Evolutionary conservation across 768 basidiomycete genomes (phyloP), one percentile per base, ranked within the genome.

Genomic region (Udeniomyces megalosporus): DNA sequence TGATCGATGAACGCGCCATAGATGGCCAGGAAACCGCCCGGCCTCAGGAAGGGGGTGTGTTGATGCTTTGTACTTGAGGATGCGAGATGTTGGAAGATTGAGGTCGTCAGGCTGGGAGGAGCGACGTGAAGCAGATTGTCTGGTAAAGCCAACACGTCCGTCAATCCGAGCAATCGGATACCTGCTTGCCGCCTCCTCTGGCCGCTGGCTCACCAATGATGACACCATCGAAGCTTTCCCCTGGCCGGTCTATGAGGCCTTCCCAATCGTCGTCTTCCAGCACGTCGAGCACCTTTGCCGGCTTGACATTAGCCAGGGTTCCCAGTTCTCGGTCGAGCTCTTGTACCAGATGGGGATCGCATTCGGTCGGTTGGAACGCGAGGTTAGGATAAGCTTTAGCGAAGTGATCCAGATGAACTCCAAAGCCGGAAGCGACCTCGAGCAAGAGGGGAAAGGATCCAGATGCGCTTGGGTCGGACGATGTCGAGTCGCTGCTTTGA

Each of bases 371-470:
- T 22, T 31, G 42, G 31, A 62, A 62, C 4, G 22, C 26, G 28
- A 55, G 11, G 2, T 46, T 32, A 12, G 61, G 61, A 44, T 62
- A 38, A 3, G 44, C 45, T 20, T 22, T 3, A 7, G 61, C 61
- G 38, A 55, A 35, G 51, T 55, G 44, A 22, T 48, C 28, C 28
- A 59, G 5, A 29, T 62, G 61, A 14, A 38, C 54, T 20, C 61
- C 61, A 10, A 62, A 52, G 11, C 61, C 61, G 20, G 52, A 55
- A n/a, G 61, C 61, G n/a, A 62, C 12, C 44, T 62, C 61, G 29
- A 62, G 61, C 26, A 62, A 26, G 48, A 26, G 48, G 3, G 35
- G 54, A 56, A 24, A n/a, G n/a, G n/a, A n/a, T n/a, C n/a, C n/a
- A n/a, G n/a, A n/a, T n/a, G n/a, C n/a, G n/a, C n/a, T n/a, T n/a